Evolutionary conservation across 1,284 basidiomycete genomes (phyloP), one percentile per base, ranked within the genome.

Genomic region (Ceratobasidium sp.): DNA sequence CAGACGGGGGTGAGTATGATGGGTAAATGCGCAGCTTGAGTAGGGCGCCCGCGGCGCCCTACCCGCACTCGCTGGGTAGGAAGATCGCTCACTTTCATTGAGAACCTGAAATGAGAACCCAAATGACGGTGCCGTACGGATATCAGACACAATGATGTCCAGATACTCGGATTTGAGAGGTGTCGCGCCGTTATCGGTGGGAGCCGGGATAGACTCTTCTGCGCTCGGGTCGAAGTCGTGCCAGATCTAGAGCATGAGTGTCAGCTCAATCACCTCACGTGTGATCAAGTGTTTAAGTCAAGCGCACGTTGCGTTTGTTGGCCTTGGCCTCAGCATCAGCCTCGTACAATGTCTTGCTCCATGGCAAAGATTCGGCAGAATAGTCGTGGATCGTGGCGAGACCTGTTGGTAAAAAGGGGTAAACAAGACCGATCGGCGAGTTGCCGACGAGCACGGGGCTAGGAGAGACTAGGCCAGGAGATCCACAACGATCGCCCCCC

Each of bases 41-140:
- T 41, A 18, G 18, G 43, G 45, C 21, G 60, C 39, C 23, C 18
- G 36, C n/a, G 55, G 53, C 39, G 50, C n/a, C 1, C 55, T 4
- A 23, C 28, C 12, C 14, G 32, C n/a, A 58, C 50, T 23, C 9
- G 18, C 30, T 53, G 10, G 21, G 50, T 21, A 41, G 9, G 36
- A 30, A 58, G 12, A 12, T 10, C 36, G 76, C 83, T 71, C 75
- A 92, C 93, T 94, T 82, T 94, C 91, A 3, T 92, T 92, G 30
- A 97, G 86, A 55, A 97, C 86, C 80, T 99, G 97, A 16, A 98
- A 89, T 14, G 94, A 97, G 84, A 99, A 98, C 28, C 81, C 84
- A 79, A 98, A 92, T n/a, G 84, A 84, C 65, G 89, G 89, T 75
- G 85, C 84, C 5, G 89, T 86, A 67, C 93, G 89, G 53, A 97